These are phyloP conservation scores for Colletotrichum kahawae DNA, from an alignment of 2,329 filamentous ascomycete species.

Conservation along the genomic window DNA sequence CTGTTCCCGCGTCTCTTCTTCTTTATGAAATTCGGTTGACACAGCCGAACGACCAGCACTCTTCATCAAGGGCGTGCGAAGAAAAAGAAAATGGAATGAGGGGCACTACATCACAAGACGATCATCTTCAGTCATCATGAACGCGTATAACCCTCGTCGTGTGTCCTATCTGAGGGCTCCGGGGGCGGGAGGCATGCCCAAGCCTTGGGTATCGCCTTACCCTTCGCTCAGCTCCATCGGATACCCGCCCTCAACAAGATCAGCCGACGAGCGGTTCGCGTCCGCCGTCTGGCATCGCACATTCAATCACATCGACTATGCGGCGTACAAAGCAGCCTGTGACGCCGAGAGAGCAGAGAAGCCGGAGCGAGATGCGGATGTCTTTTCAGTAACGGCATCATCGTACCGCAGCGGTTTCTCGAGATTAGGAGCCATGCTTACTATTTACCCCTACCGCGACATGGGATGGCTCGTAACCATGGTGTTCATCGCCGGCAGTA, in stretches of 20 bases:
- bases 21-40: rapidly evolving
- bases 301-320: conserved; percentile 18
- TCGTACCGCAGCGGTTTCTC: background rate
- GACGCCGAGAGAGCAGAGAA: conserved; percentile 9
- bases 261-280: background rate
- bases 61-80: background rate
- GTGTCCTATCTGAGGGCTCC: conserved; percentile 14
- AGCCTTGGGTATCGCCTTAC: conserved; percentile 1
- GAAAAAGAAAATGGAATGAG: conserved; percentile 1
- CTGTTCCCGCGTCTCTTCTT: background rate
- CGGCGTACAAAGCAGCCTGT: conserved; percentile 15
- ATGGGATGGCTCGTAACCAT: conserved; percentile 19
- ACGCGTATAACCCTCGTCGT: conserved; percentile 20
- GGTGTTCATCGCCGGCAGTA: background rate
- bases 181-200: background rate
- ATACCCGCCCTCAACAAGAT: conserved; percentile 2
- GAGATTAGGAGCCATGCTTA: conserved; percentile 10
- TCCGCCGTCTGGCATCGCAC: conserved; percentile 13
- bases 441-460: conserved; percentile 14
- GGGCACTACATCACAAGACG: background rate
- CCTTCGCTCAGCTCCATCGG: conserved; percentile 16
- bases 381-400: background rate
- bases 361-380: background rate
- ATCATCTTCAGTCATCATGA: background rate
- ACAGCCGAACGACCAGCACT: background rate